Evolutionary conservation across 306 rosid genomes (phyloP), one percentile per base, ranked within the genome.

Genomic region (Pterocarpus macrocarpus): DNA sequence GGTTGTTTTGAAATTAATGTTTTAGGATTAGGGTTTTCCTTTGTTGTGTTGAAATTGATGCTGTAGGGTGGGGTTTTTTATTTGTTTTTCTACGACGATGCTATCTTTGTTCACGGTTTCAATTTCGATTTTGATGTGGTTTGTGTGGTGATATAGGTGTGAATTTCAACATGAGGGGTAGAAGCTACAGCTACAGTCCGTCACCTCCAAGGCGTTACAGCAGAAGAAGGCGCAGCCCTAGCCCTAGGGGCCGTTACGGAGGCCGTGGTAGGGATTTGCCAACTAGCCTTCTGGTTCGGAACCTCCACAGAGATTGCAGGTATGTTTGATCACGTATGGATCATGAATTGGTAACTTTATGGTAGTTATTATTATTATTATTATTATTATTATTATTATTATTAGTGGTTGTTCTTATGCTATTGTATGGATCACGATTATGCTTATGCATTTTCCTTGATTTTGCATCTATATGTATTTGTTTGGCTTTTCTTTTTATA

Each of bases 141-240:
- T 13, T 62, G n/a, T 44, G 16, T 41, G 30, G 76, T 55, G 41
- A 35, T 35, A 75, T 38, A 80, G 94, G 83, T 68, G 41, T 66
- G 36, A 13, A 58, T 44, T n/a, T 45, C 33, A 77, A 43, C 7
- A 94, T 94, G 97, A 90, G 97, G 86, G 97, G 91, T 3, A 87
- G 97, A 87, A 94, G 98, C 78, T 91, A 89, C 84, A 84, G 97
- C 61, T 90, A 90, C 90, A 94, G 94, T 28, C 96, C 93, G 14
- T 90, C 97, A 5, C 92, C 97, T 58, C 88, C 98, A 0, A 91
- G 90, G 79, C 84, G 81, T 58, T 86, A 91, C 64, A n/a, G 93
- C 75, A 70, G 90, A 68, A 78, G 94, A 59, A 69, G 80, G 15
- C 90, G 88, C 47, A 90, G 94, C 77, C 92, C 93, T 50, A 90